Evolutionary conservation across 2,329 filamentous ascomycete species (phyloP).

Genomic region (Claviceps sp.): DNA sequence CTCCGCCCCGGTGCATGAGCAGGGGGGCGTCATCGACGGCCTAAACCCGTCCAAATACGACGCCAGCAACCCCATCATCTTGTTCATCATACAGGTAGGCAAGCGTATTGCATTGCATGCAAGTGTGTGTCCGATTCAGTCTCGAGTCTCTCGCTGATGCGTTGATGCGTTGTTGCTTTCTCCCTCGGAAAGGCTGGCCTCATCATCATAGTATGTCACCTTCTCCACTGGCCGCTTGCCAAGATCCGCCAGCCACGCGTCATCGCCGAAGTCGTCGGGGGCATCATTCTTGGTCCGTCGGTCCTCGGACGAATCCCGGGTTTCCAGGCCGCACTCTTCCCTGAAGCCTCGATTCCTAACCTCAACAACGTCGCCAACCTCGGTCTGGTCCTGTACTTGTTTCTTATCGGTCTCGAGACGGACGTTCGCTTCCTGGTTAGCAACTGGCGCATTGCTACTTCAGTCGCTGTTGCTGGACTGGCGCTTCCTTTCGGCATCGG

Average conservation of each 20-base stretch:
- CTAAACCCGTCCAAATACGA: conserved; percentile 56
- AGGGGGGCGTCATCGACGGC: conserved; percentile 56
- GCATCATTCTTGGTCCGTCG: conserved; percentile 72
- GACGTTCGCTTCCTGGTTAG: conserved; percentile 63
- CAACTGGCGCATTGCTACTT: conserved; percentile 70
- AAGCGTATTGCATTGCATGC: background rate
- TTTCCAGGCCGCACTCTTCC: conserved; percentile 67
- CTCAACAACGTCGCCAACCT: conserved; percentile 70
- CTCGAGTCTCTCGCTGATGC: background rate
- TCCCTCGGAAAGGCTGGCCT: conserved; percentile 23
- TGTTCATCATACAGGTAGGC: conserved; percentile 60
- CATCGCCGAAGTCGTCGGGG: conserved; percentile 75
- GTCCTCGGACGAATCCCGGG: conserved; percentile 77
- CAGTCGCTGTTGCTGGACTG: conserved; percentile 70
- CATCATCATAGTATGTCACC: conserved; percentile 33
- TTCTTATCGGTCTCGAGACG: conserved; percentile 78
- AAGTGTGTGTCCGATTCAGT: background rate
- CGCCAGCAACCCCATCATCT: conserved; percentile 55
- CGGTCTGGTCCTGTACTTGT: conserved; percentile 72
- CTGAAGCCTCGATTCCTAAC: conserved; percentile 57
- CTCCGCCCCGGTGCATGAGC: conserved; percentile 20
- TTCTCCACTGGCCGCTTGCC: conserved; percentile 61
- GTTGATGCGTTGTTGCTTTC: background rate
- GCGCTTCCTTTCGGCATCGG: conserved; percentile 71
- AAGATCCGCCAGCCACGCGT: conserved; percentile 69